A percentile compares a stretch with the other conserved stretches of the same genome.
Conservation (phyloP, 352 stramenopile genomes). For the Aphanomyces astaci region DNA sequence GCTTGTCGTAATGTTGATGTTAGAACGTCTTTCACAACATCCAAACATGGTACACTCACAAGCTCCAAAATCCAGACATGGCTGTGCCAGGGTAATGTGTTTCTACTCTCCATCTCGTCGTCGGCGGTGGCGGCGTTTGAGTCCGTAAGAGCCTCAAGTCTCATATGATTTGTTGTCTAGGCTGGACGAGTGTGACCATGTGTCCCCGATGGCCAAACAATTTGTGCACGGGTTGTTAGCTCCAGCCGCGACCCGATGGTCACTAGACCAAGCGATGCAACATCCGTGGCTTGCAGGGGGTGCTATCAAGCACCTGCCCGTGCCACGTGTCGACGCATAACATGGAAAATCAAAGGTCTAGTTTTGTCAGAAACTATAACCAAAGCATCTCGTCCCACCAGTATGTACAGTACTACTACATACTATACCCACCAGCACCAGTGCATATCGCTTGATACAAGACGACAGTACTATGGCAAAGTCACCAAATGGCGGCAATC, state of each 20-base stretch:
- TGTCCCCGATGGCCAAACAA: neutral
- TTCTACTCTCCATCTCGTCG: too few relatives aligned
- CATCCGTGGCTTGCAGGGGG: slow-evolving; percentile 4
- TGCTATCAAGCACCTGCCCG: too few relatives aligned
- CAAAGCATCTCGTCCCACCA: too few relatives aligned
- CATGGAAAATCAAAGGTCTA: too few relatives aligned
- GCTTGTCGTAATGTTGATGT: neutral
- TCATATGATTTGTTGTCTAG: slow-evolving; percentile 7
- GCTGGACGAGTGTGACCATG: neutral
- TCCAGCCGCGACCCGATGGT: neutral
- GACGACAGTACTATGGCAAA: too few relatives aligned
- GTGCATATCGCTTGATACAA: too few relatives aligned
- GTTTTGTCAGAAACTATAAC: too few relatives aligned
- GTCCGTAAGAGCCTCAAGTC: too few relatives aligned
- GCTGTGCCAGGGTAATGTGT: slow-evolving; percentile 14
- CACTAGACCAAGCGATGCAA: neutral
- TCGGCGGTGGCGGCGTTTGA: too few relatives aligned
- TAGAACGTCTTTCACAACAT: slow-evolving; percentile 9
- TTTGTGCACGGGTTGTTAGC: slow-evolving; percentile 8
- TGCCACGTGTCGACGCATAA: too few relatives aligned
- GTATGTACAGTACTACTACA: too few relatives aligned
- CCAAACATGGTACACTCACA: neutral
- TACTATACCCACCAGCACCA: too few relatives aligned
- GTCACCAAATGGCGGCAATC: slow-evolving; percentile 23
- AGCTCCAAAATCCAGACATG: neutral